Evolutionary conservation across 1,284 basidiomycete genomes (phyloP).

Genomic region (Cutaneotrichosporon mucoides): DNA sequence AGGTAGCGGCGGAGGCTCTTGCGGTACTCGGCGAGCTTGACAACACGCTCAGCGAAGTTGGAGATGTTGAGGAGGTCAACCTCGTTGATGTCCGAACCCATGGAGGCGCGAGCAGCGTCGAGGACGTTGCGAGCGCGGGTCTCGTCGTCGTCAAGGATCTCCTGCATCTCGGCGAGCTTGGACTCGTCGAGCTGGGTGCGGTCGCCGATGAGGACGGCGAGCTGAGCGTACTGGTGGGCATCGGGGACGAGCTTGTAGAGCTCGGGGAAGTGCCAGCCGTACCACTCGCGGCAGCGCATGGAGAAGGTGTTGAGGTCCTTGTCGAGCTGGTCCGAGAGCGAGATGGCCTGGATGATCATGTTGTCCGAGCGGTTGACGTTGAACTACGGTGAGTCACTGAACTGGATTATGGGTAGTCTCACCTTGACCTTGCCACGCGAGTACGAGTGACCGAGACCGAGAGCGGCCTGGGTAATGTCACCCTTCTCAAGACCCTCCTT

Average conservation of each 20-base stretch:
- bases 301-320: slow-evolving; percentile 99
- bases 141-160: slow-evolving; percentile 80
- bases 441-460: slow-evolving; percentile 96
- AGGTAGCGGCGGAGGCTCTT: slow-evolving; percentile 87
- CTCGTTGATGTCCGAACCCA: slow-evolving; percentile 90
- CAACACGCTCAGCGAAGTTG: slow-evolving; percentile 84
- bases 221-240: slow-evolving; percentile 89
- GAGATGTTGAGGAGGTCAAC: slow-evolving; percentile 96
- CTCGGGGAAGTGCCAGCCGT: slow-evolving; percentile 99
- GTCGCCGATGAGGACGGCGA: slow-evolving; percentile 84
- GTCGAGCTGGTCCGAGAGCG: slow-evolving; percentile 96
- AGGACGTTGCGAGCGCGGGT: slow-evolving; percentile 88
- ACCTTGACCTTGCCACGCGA: slow-evolving; percentile 93
- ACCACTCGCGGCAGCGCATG: slow-evolving; percentile 99
- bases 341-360: slow-evolving; percentile 99
- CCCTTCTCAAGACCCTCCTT: slow-evolving; percentile 66
- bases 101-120: slow-evolving; percentile 88
- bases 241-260: slow-evolving; percentile 91
- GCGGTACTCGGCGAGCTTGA: slow-evolving; percentile 90
- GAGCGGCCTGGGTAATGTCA: slow-evolving; percentile 88
- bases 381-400: slow-evolving; percentile 56
- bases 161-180: slow-evolving; percentile 72
- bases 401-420: slow-evolving; percentile 17
- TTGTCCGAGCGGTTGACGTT: slow-evolving; percentile 99
- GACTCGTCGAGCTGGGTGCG: slow-evolving; percentile 63